These are phyloP conservation scores for Acer negundo DNA, from an alignment of 345 rosid genomes.

Conservation along the genomic window DNA sequence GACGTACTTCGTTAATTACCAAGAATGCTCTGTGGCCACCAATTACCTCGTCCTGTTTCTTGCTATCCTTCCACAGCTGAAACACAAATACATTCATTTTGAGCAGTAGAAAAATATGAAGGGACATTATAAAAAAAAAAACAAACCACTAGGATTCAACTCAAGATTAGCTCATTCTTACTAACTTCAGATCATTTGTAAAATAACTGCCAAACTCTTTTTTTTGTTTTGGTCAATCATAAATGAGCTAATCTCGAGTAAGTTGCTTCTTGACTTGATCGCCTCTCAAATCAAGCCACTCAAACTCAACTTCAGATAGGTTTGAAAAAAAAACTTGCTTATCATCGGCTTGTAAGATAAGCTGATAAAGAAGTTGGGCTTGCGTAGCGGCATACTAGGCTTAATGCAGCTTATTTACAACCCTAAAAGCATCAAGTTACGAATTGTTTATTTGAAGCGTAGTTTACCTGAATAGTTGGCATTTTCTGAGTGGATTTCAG, in stretches of 20 bases:
- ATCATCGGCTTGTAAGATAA: no score
- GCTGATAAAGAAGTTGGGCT: not conserved
- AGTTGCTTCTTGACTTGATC: not conserved
- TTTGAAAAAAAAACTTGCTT: not conserved
- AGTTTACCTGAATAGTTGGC: slow-evolving; percentile 86
- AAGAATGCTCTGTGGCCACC: slow-evolving; percentile 87
- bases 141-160: not conserved
- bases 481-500: slow-evolving; percentile 63
- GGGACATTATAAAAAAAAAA: not conserved
- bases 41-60: slow-evolving; percentile 79
- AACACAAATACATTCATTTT: not conserved
- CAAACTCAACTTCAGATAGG: not conserved
- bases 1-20: slow-evolving; percentile 65
- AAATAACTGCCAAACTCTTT: not conserved
- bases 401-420: not conserved
- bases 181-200: not conserved
- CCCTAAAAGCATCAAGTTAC: not conserved
- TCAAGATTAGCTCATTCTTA: not conserved
- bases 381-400: not conserved
- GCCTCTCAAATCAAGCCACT: not conserved
- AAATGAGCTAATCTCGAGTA: slow-evolving; percentile 7
- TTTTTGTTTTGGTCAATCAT: not conserved
- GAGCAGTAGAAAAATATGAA: not conserved
- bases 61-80: slow-evolving; percentile 79
- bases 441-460: not conserved